Evolutionary conservation across 257 asterid genomes (phyloP).

Genomic region (Ophiorrhiza pumila): DNA sequence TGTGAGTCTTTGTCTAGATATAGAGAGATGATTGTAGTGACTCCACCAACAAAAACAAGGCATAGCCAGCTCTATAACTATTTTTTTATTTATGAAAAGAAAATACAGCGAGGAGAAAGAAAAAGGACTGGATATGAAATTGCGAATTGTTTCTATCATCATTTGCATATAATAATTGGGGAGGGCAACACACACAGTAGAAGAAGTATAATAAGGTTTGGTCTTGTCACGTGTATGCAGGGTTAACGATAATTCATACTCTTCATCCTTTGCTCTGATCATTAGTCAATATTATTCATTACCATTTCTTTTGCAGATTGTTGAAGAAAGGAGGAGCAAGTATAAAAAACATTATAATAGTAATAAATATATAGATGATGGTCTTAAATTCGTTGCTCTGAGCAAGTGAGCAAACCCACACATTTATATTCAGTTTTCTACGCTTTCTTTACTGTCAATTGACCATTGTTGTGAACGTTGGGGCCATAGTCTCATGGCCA

Average conservation of each 20-base stretch:
- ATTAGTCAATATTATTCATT: neutral
- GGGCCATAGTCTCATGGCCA: neutral
- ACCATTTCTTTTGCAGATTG: neutral
- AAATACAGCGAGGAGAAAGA: neutral
- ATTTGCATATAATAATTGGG: neutral
- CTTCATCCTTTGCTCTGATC: neutral
- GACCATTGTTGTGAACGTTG: constrained; percentile 3
- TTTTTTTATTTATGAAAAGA: neutral
- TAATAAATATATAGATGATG: neutral
- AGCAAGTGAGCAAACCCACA: neutral
- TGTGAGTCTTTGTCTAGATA: constrained; percentile 15
- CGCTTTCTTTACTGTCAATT: neutral
- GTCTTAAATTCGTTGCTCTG: neutral
- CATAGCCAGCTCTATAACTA: constrained; percentile 1
- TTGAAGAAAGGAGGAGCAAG: neutral
- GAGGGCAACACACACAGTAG: neutral
- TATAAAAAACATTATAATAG: too few species aligned
- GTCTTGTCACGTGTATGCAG: constrained; percentile 7
- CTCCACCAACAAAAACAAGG: neutral
- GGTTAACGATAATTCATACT: neutral
- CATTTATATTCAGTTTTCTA: neutral
- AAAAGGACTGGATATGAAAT: neutral
- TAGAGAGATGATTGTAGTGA: neutral
- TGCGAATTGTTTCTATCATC: neutral
- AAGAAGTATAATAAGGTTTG: neutral